Evolutionary conservation across 352 stramenopile species (phyloP).

Genomic region (Aphanomyces astaci): DNA sequence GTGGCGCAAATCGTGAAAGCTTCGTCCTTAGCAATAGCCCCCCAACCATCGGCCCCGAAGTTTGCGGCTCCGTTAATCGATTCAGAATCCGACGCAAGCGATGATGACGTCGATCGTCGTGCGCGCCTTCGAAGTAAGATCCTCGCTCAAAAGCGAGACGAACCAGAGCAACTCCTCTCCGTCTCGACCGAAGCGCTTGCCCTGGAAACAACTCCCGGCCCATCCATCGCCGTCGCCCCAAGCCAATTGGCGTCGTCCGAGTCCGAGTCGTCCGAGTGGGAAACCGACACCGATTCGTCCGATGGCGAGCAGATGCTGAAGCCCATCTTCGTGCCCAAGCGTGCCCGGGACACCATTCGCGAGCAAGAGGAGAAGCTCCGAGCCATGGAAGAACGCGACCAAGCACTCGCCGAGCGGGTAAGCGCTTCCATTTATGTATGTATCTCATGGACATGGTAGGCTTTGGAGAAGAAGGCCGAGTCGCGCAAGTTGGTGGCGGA

Average conservation of each 20-base stretch:
- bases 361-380: conserved; percentile 66
- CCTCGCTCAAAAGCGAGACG: conserved; percentile 33
- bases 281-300: conserved; percentile 75
- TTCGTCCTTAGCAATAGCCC: neutral
- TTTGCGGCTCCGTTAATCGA: conserved; percentile 25
- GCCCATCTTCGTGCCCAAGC: conserved; percentile 88
- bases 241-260: conserved; percentile 6
- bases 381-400: conserved; percentile 54
- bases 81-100: conserved; percentile 41
- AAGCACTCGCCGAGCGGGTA: conserved; percentile 51
- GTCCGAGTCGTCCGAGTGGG: conserved; percentile 51
- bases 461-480: conserved; percentile 53
- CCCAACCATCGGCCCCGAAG: neutral
- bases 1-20: conserved; percentile 18
- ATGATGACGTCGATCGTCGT: conserved; percentile 51
- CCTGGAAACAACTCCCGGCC: neutral
- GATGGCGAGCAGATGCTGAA: conserved; percentile 75
- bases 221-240: neutral
- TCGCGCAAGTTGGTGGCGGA: conserved; percentile 67
- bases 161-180: neutral
- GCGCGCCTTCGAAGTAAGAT: conserved; percentile 52
- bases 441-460: conserved; percentile 19
- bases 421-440: neutral
- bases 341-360: conserved; percentile 76
- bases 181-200: neutral